These are phyloP conservation scores for Fraxinus greggii DNA, from an alignment of 305 asterid genomes.

Conservation along the genomic window DNA sequence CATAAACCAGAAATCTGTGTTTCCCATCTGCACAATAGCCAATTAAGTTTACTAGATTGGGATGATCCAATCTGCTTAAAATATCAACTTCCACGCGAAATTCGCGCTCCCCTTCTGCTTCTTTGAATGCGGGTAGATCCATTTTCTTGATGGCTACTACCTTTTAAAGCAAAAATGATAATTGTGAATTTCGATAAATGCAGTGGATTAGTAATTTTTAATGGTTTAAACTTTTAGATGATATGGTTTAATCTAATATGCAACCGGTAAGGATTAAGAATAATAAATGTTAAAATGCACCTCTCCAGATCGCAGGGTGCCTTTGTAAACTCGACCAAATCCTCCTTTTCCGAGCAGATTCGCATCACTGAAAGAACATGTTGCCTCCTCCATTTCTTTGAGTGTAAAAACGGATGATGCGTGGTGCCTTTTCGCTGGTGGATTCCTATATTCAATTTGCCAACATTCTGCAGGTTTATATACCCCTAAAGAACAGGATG, in stretches of 20 bases:
- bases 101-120: constrained; percentile 90
- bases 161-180: constrained; percentile 35
- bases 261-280: not conserved
- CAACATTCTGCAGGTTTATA: constrained; percentile 80
- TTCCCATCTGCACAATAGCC: constrained; percentile 97
- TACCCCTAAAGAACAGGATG: constrained; percentile 54
- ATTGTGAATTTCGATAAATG: not conserved
- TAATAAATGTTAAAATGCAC: constrained; percentile 29
- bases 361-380: constrained; percentile 64
- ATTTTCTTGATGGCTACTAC: constrained; percentile 94
- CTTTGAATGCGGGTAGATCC: constrained; percentile 80
- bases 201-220: not conserved
- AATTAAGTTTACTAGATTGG: constrained; percentile 75
- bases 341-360: constrained; percentile 92
- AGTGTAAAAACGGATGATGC: constrained; percentile 79
- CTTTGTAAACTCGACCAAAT: constrained; percentile 87
- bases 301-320: constrained; percentile 85
- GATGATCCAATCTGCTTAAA: constrained; percentile 90
- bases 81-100: constrained; percentile 94
- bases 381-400: constrained; percentile 88
- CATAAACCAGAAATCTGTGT: constrained; percentile 89
- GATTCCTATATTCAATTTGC: constrained; percentile 63
- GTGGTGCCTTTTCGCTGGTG: constrained; percentile 63
- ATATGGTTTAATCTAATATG: not conserved
- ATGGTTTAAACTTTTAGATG: not conserved